Conservation (phyloP, 805 yeast species). For the Metschnikowia santaceciliae region DNA sequence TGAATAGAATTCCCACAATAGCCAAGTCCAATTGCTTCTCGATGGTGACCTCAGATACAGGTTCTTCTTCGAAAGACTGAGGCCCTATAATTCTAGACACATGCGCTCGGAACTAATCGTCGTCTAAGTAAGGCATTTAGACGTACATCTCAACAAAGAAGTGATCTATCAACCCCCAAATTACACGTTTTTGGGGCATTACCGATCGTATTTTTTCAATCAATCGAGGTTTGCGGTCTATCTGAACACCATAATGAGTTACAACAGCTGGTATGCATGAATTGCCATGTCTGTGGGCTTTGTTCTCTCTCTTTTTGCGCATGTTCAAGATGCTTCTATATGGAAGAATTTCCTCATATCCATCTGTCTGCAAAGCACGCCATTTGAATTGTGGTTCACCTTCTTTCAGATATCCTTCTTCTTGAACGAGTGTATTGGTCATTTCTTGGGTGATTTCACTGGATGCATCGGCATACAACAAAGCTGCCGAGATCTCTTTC, state of each 20-base stretch:
- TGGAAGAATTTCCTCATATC: constrained; percentile 31
- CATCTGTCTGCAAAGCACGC: constrained; percentile 32
- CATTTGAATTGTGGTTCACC: constrained; percentile 27
- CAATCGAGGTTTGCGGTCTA: constrained; percentile 26
- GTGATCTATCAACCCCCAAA: constrained; percentile 44
- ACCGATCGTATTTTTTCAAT: constrained; percentile 32
- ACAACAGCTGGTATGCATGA: constrained; percentile 19
- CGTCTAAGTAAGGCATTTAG: constrained; percentile 49
- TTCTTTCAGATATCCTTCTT: constrained; percentile 8
- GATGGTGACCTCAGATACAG: constrained; percentile 21
- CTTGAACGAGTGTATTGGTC: constrained; percentile 18
- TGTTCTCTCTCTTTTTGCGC: constrained; percentile 10
- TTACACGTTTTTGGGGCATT: constrained; percentile 36
- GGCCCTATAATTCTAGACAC: constrained; percentile 34
- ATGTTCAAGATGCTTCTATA: constrained; percentile 23
- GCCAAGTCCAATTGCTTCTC: constrained; percentile 36
- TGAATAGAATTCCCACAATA: constrained; percentile 35
- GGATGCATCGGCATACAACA: constrained; percentile 20
- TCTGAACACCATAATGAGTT: constrained; percentile 31
- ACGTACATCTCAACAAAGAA: constrained; percentile 48
- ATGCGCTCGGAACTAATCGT: constrained; percentile 27
- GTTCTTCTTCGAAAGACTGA: constrained; percentile 21
- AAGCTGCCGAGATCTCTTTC: constrained; percentile 21
- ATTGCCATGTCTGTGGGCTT: constrained; percentile 1
- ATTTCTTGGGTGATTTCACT: constrained; percentile 23